A percentile compares a stretch with the other conserved stretches of the same genome.
phyloP scores from a whole-genome alignment of 352 stramenopile genomes.

The Phytophthora idaei region DNA sequence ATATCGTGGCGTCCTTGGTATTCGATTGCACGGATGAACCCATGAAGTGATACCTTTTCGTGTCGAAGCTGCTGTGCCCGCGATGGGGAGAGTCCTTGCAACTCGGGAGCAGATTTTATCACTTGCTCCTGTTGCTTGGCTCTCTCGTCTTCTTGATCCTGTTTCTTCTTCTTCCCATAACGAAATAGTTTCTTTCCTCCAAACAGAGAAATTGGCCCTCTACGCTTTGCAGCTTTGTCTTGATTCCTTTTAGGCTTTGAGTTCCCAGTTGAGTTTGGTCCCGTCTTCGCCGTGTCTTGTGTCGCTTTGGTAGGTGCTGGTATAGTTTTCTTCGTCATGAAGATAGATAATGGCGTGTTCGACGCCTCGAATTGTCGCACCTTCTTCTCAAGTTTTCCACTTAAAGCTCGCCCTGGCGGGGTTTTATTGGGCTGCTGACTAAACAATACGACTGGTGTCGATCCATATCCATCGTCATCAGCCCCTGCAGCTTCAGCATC shows the following conservation, averaged over 20 bases:
- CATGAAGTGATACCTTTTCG: conserved; percentile 29
- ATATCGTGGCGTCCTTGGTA: conserved; percentile 30
- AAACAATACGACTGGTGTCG: conserved; percentile 22
- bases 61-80: conserved; percentile 24
- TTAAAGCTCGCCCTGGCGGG: conserved; percentile 13
- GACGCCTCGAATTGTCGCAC: conserved; percentile 40
- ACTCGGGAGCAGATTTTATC: conserved; percentile 4
- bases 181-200: conserved; percentile 32
- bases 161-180: conserved; percentile 35
- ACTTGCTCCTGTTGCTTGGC: conserved; percentile 13
- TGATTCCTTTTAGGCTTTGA: background rate
- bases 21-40: conserved; percentile 38
- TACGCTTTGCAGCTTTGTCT: conserved; percentile 16
- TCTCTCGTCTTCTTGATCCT: conserved; percentile 16
- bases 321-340: conserved; percentile 33
- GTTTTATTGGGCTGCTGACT: conserved; percentile 43
- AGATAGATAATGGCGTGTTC: conserved; percentile 24
- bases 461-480: conserved; percentile 6
- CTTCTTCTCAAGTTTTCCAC: conserved; percentile 41
- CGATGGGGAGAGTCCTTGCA: conserved; percentile 30
- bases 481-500: background rate
- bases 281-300: background rate
- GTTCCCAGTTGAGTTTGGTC: background rate
- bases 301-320: conserved; percentile 9
- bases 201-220: conserved; percentile 21